phyloP scores from a whole-genome alignment of 1,139 yeast genomes.

The Magnusiomyces ingens region DNA sequence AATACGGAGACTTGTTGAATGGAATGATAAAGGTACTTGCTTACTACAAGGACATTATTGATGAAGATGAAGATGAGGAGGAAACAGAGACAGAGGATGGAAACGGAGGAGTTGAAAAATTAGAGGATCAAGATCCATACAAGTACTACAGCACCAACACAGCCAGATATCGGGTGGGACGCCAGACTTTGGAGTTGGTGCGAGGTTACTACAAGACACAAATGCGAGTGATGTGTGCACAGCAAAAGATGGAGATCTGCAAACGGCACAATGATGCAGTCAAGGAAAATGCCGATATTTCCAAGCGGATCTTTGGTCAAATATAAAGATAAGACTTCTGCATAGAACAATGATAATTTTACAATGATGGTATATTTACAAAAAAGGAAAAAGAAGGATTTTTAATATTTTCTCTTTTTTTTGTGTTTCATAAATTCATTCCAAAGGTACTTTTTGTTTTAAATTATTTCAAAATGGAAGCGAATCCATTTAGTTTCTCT shows the following conservation, averaged over 20 bases:
- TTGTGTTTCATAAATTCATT: background rate
- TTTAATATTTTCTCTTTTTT: background rate
- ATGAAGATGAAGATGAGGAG: background rate
- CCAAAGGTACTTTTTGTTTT: background rate
- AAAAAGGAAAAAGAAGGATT: background rate
- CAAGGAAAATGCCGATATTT: background rate
- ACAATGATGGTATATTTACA: background rate
- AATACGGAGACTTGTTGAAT: constrained; percentile 5
- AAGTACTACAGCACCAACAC: background rate
- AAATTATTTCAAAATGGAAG: background rate
- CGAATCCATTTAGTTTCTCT: constrained; percentile 56
- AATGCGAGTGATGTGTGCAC: constrained; percentile 4
- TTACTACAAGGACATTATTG: background rate
- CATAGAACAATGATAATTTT: background rate
- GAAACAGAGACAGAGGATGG: background rate
- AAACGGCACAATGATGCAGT: constrained; percentile 3
- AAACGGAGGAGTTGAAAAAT: background rate
- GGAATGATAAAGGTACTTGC: constrained; percentile 1
- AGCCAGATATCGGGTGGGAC: background rate
- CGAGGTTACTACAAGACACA: background rate
- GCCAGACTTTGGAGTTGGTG: background rate
- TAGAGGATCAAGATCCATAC: background rate
- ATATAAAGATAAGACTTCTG: background rate
- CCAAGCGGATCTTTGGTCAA: background rate
- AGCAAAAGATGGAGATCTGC: constrained; percentile 4